phyloP scores from a whole-genome alignment of 768 basidiomycete genomes.

The Tulasnella sp. region DNA sequence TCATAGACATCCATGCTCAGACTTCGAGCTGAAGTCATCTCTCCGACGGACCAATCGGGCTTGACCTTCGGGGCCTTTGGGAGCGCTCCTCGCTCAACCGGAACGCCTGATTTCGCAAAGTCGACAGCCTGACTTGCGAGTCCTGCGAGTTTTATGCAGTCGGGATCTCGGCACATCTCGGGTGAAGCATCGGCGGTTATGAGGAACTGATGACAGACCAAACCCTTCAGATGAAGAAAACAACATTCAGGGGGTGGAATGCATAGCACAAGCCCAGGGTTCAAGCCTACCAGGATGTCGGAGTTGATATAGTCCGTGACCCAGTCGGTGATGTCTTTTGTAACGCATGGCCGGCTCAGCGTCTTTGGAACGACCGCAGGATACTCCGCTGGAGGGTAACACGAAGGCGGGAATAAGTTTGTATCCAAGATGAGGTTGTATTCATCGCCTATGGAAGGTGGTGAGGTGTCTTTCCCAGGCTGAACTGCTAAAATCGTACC shows the following conservation, averaged over 20 bases:
- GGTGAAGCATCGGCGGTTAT: conserved; percentile 53
- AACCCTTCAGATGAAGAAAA: not conserved
- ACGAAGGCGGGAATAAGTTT: conserved; percentile 20
- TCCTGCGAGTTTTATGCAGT: conserved; percentile 42
- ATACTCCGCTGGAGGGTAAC: conserved; percentile 37
- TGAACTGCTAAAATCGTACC: conserved; percentile 23
- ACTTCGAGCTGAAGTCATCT: not conserved
- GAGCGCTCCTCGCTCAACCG: not conserved
- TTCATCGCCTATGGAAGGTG: conserved; percentile 25
- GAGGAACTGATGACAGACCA: conserved; percentile 21
- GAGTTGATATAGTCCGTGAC: conserved; percentile 57
- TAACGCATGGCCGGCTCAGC: conserved; percentile 39
- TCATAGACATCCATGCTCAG: conserved; percentile 26
- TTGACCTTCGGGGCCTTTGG: conserved; percentile 10
- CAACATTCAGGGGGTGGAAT: not conserved
- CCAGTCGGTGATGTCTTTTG: conserved; percentile 57
- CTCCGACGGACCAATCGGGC: conserved; percentile 15
- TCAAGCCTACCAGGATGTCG: conserved; percentile 56
- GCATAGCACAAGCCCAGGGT: not conserved
- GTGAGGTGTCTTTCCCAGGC: not conserved
- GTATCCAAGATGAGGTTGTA: conserved; percentile 36
- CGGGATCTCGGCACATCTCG: conserved; percentile 37
- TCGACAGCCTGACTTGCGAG: conserved; percentile 31
- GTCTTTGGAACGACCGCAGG: conserved; percentile 34
- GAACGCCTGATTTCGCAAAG: conserved; percentile 17